Base-by-base conservation (phyloP, 306 rosid species). In the Pterocarpus macrocarpus region DNA sequence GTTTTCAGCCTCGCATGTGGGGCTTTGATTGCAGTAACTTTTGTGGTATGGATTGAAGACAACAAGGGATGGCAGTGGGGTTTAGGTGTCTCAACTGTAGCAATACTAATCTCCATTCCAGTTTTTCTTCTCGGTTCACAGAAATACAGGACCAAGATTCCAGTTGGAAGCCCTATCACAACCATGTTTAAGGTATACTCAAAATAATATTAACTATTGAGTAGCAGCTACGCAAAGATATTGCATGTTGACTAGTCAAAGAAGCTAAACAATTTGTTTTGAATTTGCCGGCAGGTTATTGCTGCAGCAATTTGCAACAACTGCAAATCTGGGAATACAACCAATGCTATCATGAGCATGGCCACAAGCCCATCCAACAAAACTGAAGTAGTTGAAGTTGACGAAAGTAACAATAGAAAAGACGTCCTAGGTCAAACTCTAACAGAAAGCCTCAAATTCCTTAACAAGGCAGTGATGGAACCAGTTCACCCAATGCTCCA, bases 11-110 rank as follows among this genome's bases (percentile, higher is more conserved):
- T 94, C 32, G 87, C 97, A 15, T 89, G 90, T 73, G 98, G 98
- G 8, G 97, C 89, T 64, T 87, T 94, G 47, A 67, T 90, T 67
- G 98, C 94, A 3, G 94, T 90, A 2, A 94, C 98, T 12, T 80
- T 90, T 30, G 96, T 90, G 67, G 97, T 92, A 2, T 94, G 98
- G 98, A 58, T 94, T 41, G 97, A 94, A 83, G 98, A 92, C 85
- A 94, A 92, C 82, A 87, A 87, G 81, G 98, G 97, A 10, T 90
- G 96, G 98, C 85, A 92, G 38, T 92, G 97, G 97, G 95, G 96
- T 68, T 92, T 92, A 77, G 91, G 92, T 6, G 82, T 83, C 82
- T 84, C 96, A 33, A 87, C 97, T 70, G 85, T 83, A 43, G 75
- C 88, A 45, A 90, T 94, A 64, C 56, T 92, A 4, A 11, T 87